Percentiles rank a stretch among this genome's conserved stretches.
Evolutionary conservation across 352 stramenopile genomes (phyloP).

Genomic region (Peronospora tabacina): DNA sequence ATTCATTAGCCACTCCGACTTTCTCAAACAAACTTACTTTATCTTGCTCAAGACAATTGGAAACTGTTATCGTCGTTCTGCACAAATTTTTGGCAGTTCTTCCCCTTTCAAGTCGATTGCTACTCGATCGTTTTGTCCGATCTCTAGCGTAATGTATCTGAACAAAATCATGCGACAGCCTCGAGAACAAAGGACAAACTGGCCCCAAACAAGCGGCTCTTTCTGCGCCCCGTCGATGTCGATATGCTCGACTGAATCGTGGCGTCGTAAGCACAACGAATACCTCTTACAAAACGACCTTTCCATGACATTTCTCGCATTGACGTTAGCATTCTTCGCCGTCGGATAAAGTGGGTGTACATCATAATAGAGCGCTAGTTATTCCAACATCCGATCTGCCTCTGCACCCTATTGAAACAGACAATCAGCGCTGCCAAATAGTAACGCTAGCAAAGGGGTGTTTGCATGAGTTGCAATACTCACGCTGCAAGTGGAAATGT

Average conservation of each 20-base stretch:
- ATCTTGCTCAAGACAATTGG: constrained; percentile 15
- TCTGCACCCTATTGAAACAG: too few species aligned
- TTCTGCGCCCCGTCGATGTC: neutral
- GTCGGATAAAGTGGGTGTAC: too few species aligned
- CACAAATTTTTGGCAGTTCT: constrained; percentile 36
- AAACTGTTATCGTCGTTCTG: constrained; percentile 27
- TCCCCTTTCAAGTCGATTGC: constrained; percentile 16
- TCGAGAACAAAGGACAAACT: constrained; percentile 17
- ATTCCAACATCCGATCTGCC: too few species aligned
- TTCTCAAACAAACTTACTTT: constrained; percentile 7
- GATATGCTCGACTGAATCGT: constrained; percentile 6
- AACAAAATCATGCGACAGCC: constrained; percentile 16
- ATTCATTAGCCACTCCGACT: too few species aligned
- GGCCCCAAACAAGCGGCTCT: too few species aligned
- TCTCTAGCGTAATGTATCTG: neutral
- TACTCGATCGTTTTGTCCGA: constrained; percentile 8
- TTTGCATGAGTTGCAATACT: too few species aligned
- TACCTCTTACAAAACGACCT: neutral
- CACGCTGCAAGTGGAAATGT: too few species aligned
- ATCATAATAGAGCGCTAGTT: too few species aligned
- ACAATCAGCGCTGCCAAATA: too few species aligned
- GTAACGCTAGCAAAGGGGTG: too few species aligned
- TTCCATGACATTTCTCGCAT: neutral
- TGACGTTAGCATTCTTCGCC: too few species aligned
- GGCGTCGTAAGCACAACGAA: constrained; percentile 8